Evolutionary conservation across 1,139 yeast species (phyloP).

Genomic region (Debaryomyces nepalensis): DNA sequence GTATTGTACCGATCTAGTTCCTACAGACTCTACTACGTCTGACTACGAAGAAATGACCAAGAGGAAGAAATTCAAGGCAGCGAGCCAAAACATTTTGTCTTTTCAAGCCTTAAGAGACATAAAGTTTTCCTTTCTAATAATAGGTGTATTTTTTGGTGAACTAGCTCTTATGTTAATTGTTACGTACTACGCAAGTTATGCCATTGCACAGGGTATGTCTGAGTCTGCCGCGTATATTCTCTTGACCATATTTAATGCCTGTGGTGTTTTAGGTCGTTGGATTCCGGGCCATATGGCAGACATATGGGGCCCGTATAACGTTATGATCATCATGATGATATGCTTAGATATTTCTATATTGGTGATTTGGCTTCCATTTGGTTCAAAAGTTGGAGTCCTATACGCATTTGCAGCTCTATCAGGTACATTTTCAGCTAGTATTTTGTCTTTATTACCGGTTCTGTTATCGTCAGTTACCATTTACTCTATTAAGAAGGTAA

Average conservation of each 20-base stretch:
- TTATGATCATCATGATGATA: slow-evolving; percentile 48
- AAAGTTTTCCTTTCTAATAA: slow-evolving; percentile 31
- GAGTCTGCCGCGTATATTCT: slow-evolving; percentile 56
- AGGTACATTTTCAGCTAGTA: slow-evolving; percentile 53
- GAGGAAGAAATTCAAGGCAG: slow-evolving; percentile 10
- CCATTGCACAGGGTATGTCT: slow-evolving; percentile 55
- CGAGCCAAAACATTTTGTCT: slow-evolving; percentile 26
- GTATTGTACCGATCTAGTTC: slow-evolving; percentile 11
- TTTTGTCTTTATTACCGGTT: slow-evolving; percentile 36
- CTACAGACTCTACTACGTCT: slow-evolving; percentile 6
- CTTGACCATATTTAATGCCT: slow-evolving; percentile 60
- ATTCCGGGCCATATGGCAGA: slow-evolving; percentile 62
- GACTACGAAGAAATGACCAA: slow-evolving; percentile 12
- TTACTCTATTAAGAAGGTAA: slow-evolving; percentile 5
- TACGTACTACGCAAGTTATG: slow-evolving; percentile 62
- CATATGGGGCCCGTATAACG: slow-evolving; percentile 59
- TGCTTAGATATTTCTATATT: slow-evolving; percentile 46
- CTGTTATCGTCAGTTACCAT: slow-evolving; percentile 48
- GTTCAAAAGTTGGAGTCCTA: slow-evolving; percentile 41
- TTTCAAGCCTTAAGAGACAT: slow-evolving; percentile 31
- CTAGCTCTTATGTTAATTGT: slow-evolving; percentile 55
- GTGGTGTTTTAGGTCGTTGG: slow-evolving; percentile 62
- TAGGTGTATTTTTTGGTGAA: slow-evolving; percentile 54
- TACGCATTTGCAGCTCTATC: slow-evolving; percentile 53
- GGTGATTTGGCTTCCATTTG: slow-evolving; percentile 60